Base-by-base conservation (phyloP, 345 rosid species). In the Sapria himalayana region DNA sequence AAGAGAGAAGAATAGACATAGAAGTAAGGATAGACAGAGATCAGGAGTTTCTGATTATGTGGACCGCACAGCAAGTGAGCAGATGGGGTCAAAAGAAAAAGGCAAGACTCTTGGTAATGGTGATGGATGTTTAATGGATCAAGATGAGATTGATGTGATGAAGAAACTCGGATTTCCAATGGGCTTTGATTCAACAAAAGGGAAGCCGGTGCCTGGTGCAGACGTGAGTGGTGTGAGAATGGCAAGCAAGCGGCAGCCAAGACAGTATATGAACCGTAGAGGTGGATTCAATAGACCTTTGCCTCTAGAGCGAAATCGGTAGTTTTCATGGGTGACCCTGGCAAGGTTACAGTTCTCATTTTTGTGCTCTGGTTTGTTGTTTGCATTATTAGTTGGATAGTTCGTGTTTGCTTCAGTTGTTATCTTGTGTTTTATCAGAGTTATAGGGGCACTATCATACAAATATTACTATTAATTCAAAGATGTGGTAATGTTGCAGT, bases 261-360 rank as follows among this genome's bases (percentile, higher is more conserved):
- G 82, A 42, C 81, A 91, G 74, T 91, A 91, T 37, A 84, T 84
- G 95, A 84, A 91, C 49, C 67, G 95, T 15, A 66, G 92, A 36
- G 99, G 95, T 22, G 93, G 93, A 3, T 91, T 91, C 37, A 91
- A 84, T 58, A 70, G 92, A 21, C 93, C 95, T 1, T 58, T 91
- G 58, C 99, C 95, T 0, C 62, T 65, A 0, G 95, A 91, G 67
- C 69, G 64, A 19, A 91, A 77, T 46, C 84, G 82, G 10, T 74
- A 69, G 65, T 22, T 13, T 19, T 33, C 34, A 19, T 34, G 15
- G 9, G 11, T 11, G 14, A 19, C 19, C 15, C 22, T 41, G 15
- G 34, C 54, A 49, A 72, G 74, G 76, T 68, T 37, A 47, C 67
- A 49, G 14, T 15, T 58, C 54, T 18, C 12, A 13, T 9, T 17